Percentiles rank a stretch among this genome's conserved stretches.
These are phyloP conservation scores for Pleurotus cornucopiae DNA, from an alignment of 768 basidiomycete genomes.

Conservation along the genomic window DNA sequence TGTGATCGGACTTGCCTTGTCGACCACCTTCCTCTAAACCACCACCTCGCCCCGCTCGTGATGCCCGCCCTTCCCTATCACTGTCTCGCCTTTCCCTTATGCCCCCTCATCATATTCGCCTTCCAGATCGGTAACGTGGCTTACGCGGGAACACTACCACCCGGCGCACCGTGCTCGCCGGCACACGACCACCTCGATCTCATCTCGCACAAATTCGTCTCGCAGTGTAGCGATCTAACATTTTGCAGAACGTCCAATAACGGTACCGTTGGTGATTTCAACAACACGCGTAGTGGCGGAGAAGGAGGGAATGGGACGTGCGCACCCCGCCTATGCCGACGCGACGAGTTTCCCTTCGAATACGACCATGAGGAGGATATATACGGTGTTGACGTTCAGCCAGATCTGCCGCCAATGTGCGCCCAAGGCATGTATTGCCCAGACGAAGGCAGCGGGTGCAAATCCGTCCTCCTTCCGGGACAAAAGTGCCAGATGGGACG, in stretches of 20 bases:
- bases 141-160: slow-evolving; percentile 4
- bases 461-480: slow-evolving; percentile 39
- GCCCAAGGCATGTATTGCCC: slow-evolving; percentile 54
- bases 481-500: slow-evolving; percentile 54
- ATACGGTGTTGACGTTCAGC: no score
- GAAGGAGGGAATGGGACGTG: slow-evolving; percentile 37
- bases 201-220: slow-evolving; percentile 50
- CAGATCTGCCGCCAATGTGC: slow-evolving; percentile 49
- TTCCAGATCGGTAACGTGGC: no score
- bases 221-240: slow-evolving; percentile 55
- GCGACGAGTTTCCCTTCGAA: slow-evolving; percentile 59
- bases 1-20: no score
- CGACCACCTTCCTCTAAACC: no score
- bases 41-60: no score
- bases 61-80: no score
- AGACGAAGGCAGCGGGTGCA: slow-evolving; percentile 61
- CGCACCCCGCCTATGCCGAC: slow-evolving; percentile 47
- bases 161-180: slow-evolving; percentile 30
- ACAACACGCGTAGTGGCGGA: background rate
- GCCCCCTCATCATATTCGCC: no score
- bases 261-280: background rate
- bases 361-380: slow-evolving; percentile 24
- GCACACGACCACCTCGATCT: slow-evolving; percentile 50
- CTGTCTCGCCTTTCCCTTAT: no score
- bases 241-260: slow-evolving; percentile 35